Conservation (phyloP, 441 rosid species). For the Capsella rubella region DNA sequence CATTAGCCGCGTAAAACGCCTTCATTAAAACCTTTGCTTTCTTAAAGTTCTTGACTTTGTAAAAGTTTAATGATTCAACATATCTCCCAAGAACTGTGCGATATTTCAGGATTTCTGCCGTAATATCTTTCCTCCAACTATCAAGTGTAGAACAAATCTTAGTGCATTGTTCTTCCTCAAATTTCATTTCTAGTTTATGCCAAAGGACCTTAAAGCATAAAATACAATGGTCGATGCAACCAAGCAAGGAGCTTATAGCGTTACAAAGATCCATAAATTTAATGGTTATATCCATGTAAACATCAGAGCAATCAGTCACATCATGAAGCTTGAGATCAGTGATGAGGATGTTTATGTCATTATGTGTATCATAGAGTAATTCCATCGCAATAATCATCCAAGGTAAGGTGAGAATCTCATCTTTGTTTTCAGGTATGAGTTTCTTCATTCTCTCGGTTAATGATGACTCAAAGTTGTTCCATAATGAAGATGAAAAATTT, state of each 20-base stretch:
- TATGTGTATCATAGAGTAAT: neutral
- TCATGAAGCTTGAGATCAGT: constrained; percentile 71
- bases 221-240: constrained; percentile 65
- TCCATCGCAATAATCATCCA: neutral
- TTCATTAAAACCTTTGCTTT: neutral
- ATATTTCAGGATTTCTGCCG: constrained; percentile 57
- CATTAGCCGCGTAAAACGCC: neutral
- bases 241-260: constrained; percentile 68
- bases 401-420: neutral
- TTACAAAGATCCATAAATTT: constrained; percentile 75
- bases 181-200: constrained; percentile 58
- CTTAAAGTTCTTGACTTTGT: neutral
- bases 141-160: constrained; percentile 59
- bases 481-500: neutral
- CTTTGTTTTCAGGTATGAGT: neutral
- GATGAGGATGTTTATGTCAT: constrained; percentile 41
- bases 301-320: constrained; percentile 65
- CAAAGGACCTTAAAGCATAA: constrained; percentile 51
- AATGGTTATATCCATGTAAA: constrained; percentile 74
- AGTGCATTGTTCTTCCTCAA: constrained; percentile 42
- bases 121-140: constrained; percentile 64
- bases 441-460: neutral
- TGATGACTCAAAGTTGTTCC: neutral
- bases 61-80: constrained; percentile 15
- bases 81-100: constrained; percentile 52